Conservation (phyloP, 192 early-diverging fungal genomes). For the Helicostylum pulchrum region DNA sequence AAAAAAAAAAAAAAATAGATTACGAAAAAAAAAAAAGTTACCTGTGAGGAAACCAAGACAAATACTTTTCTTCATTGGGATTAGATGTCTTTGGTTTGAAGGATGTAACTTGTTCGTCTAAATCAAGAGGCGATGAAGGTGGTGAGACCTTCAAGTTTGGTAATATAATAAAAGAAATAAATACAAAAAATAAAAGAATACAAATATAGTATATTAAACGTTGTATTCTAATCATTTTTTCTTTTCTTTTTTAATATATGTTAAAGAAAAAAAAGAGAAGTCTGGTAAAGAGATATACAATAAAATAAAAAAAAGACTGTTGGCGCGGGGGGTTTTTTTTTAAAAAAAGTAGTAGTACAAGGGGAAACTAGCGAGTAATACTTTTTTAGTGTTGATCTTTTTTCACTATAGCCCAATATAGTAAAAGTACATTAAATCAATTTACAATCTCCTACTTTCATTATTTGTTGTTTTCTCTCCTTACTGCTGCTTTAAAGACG, state of each 20-base stretch:
- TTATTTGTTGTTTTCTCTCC: too few relatives aligned
- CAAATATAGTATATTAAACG: constrained; percentile 2
- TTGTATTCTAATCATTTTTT: constrained; percentile 14
- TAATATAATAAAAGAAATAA: constrained; percentile 1
- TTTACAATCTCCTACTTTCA: too few relatives aligned
- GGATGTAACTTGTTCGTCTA: neutral
- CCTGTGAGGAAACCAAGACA: constrained; percentile 19
- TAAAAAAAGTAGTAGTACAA: too few relatives aligned
- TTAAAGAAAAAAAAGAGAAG: neutral
- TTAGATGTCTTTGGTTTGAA: neutral
- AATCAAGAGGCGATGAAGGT: neutral
- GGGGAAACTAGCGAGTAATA: too few relatives aligned
- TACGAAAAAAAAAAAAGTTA: neutral
- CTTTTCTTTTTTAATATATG: constrained; percentile 4
- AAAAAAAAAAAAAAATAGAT: neutral
- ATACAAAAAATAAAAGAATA: constrained; percentile 9
- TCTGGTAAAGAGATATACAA: too few relatives aligned
- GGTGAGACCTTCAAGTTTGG: neutral
- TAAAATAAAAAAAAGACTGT: neutral
- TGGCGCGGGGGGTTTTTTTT: too few relatives aligned
- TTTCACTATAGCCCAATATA: too few relatives aligned
- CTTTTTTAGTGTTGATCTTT: too few relatives aligned
- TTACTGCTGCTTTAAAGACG: too few relatives aligned
- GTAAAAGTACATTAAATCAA: too few relatives aligned
- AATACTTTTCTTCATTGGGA: constrained; percentile 13